Evolutionary conservation across 345 rosid species (phyloP).

Genomic region (Eucalyptus polyanthemos): DNA sequence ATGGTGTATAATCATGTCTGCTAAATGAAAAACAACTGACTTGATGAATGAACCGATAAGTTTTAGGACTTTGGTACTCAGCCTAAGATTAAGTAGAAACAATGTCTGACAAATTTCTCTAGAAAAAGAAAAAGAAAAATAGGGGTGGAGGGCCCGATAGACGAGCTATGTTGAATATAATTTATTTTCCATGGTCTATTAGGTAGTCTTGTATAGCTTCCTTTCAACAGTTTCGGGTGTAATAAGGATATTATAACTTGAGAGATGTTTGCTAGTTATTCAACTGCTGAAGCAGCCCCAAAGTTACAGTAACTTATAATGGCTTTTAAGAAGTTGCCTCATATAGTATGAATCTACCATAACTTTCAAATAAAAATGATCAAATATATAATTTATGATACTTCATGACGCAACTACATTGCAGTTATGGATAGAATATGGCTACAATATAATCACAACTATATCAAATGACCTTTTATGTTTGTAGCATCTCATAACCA

Average conservation of each 20-base stretch:
- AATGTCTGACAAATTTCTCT: not conserved
- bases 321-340: not conserved
- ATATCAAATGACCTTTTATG: not conserved
- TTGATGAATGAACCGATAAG: not conserved
- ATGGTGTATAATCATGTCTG: not conserved
- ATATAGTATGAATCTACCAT: not conserved
- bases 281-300: not conserved
- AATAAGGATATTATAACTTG: not conserved
- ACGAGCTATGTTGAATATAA: not conserved
- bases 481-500: not conserved
- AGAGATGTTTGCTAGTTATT: not conserved
- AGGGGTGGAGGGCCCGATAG: not conserved
- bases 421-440: accelerated
- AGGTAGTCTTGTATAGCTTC: not conserved
- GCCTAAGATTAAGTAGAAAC: not conserved
- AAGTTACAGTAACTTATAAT: not conserved
- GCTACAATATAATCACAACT: not conserved
- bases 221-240: not conserved
- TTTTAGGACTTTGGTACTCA: not conserved
- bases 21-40: not conserved
- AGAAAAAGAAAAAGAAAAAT: not conserved
- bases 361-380: not conserved
- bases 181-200: not conserved
- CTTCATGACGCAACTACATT: not conserved
- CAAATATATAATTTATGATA: not conserved